Percentiles rank a stretch among this genome's conserved stretches.
phyloP scores from a whole-genome alignment of 805 yeast species.

The Lipomyces chichibuensis region DNA sequence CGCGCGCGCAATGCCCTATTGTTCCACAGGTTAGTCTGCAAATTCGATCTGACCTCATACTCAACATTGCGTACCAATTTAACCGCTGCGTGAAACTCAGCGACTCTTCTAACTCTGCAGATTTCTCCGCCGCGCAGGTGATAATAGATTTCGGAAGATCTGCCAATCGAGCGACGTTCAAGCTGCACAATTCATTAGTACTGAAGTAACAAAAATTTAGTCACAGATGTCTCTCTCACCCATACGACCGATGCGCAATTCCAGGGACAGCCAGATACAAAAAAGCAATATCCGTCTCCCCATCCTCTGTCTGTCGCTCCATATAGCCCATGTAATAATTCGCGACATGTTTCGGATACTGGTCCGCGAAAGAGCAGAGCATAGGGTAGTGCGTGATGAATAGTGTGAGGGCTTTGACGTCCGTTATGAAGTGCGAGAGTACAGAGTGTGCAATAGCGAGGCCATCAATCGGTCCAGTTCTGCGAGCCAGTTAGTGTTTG shows the following conservation, averaged over 20 bases:
- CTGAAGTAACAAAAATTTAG: not conserved
- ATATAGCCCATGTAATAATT: conserved; percentile 75
- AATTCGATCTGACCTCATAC: not conserved
- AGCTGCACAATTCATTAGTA: conserved; percentile 22
- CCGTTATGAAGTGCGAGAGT: conserved; percentile 57
- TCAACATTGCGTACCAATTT: not conserved
- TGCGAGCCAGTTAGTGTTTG: not conserved
- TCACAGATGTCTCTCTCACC: conserved; percentile 42
- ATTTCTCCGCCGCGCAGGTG: conserved; percentile 27
- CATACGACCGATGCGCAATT: conserved; percentile 67
- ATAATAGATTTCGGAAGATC: conserved; percentile 47
- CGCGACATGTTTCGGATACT: conserved; percentile 49
- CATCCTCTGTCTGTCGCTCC: conserved; percentile 39
- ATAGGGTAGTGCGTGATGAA: conserved; percentile 87
- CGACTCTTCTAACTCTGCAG: conserved; percentile 12
- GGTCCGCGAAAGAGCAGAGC: conserved; percentile 55
- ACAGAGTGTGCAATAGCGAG: conserved; percentile 78
- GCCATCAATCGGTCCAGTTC: conserved; percentile 73
- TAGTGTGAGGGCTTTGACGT: conserved; percentile 58
- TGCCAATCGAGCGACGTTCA: conserved; percentile 82
- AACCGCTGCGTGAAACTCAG: not conserved
- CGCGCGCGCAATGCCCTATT: conserved; percentile 18
- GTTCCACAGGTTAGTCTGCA: not conserved
- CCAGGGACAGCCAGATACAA: conserved; percentile 58
- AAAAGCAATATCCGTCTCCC: conserved; percentile 51